Conservation (phyloP, 805 yeast species). For the Hanseniaspora pseudoguilliermondii region DNA sequence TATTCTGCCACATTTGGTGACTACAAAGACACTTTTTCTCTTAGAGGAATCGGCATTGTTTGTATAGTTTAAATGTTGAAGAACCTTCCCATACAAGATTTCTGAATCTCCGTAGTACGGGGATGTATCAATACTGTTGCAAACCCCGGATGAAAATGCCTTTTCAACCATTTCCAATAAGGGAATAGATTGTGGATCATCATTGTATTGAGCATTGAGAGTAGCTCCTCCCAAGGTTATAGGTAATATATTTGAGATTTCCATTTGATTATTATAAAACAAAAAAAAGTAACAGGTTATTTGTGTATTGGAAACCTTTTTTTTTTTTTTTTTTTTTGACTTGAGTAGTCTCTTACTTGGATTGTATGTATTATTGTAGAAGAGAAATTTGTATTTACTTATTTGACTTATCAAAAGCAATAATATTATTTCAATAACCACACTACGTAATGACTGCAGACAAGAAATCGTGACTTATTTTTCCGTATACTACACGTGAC, state of each 20-base stretch:
- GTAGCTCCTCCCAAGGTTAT: conserved; percentile 81
- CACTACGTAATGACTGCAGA: no score
- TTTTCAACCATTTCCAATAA: conserved; percentile 41
- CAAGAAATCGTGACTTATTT: no score
- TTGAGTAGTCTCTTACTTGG: no score
- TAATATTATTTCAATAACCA: no score
- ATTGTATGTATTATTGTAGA: no score
- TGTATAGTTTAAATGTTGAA: conserved; percentile 24
- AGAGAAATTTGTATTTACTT: no score
- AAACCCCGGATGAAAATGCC: conserved; percentile 51
- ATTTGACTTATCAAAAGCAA: no score
- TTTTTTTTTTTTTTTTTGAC: no score
- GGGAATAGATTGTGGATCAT: conserved; percentile 50
- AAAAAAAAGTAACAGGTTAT: no score
- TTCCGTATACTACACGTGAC: no score
- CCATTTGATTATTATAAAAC: not conserved
- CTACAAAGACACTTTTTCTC: conserved; percentile 54
- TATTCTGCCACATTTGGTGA: conserved; percentile 80
- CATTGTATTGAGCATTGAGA: conserved; percentile 67
- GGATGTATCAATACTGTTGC: conserved; percentile 75
- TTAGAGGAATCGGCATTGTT: conserved; percentile 29
- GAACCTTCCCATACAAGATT: conserved; percentile 53
- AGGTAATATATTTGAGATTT: conserved; percentile 22
- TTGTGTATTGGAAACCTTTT: no score
- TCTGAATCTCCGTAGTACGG: conserved; percentile 92